Conservation (phyloP, 805 yeast species). For the Isabelozyma rhagii region DNA sequence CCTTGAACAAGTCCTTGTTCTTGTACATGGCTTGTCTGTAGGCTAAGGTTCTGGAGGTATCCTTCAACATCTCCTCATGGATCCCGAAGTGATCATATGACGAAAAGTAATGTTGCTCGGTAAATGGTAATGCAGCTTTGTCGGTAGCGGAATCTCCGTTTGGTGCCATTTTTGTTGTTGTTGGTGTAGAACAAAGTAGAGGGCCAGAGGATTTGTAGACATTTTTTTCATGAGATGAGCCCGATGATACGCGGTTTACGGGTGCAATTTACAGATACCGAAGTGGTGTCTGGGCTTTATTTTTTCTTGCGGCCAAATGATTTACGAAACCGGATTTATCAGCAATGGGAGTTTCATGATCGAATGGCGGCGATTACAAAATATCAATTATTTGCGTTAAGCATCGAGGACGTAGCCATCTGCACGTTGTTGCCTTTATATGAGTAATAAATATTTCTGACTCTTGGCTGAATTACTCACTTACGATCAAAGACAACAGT, state of each 20-base stretch:
- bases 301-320: too few relatives aligned
- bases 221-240: background rate
- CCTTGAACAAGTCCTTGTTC: conserved; percentile 86
- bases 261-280: background rate
- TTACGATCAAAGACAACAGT: background rate
- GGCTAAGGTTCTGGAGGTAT: conserved; percentile 84
- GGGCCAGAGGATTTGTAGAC: background rate
- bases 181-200: background rate
- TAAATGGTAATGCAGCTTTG: conserved; percentile 56
- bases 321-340: too few relatives aligned
- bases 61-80: conserved; percentile 98
- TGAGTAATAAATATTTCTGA: too few relatives aligned
- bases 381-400: too few relatives aligned
- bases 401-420: too few relatives aligned
- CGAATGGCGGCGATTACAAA: too few relatives aligned
- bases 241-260: background rate
- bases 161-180: background rate
- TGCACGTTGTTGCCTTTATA: too few relatives aligned
- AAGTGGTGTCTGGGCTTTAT: too few relatives aligned
- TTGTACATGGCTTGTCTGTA: conserved; percentile 90
- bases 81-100: conserved; percentile 97
- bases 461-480: too few relatives aligned
- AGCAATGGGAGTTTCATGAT: too few relatives aligned
- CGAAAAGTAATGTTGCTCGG: conserved; percentile 90
- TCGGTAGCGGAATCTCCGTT: conserved; percentile 57